These are phyloP conservation scores for Podila clonocystis DNA, from an alignment of 192 early-diverging fungal species.

Conservation along the genomic window DNA sequence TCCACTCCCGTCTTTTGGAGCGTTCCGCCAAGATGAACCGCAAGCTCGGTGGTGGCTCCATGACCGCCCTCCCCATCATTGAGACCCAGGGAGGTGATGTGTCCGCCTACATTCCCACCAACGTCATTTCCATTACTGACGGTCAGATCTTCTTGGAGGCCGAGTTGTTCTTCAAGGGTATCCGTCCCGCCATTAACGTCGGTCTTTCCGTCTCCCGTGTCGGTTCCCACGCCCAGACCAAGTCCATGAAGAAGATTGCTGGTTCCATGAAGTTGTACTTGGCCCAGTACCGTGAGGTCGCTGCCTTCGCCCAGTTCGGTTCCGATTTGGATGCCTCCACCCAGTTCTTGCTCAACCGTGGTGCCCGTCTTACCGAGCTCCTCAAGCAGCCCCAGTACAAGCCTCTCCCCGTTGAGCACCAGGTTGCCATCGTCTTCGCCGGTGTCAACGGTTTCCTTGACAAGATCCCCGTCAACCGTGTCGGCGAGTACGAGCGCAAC, in stretches of 20 bases:
- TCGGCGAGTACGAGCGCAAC: slow-evolving; percentile 93
- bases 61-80: slow-evolving; percentile 99
- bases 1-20: slow-evolving; percentile 99
- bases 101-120: slow-evolving; percentile 99
- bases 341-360: slow-evolving; percentile 99
- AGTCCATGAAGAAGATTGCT: slow-evolving; percentile 99
- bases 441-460: slow-evolving; percentile 99
- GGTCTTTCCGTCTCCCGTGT: slow-evolving; percentile 99
- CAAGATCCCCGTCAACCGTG: slow-evolving; percentile 94
- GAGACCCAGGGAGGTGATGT: slow-evolving; percentile 99
- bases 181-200: slow-evolving; percentile 99
- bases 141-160: slow-evolving; percentile 99
- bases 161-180: slow-evolving; percentile 99
- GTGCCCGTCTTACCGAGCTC: slow-evolving; percentile 99
- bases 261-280: slow-evolving; percentile 99
- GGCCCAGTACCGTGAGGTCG: slow-evolving; percentile 99
- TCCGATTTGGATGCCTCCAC: slow-evolving; percentile 99
- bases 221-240: slow-evolving; percentile 99
- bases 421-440: slow-evolving; percentile 98
- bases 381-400: slow-evolving; percentile 99
- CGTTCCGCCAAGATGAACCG: slow-evolving; percentile 99
- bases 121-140: slow-evolving; percentile 99
- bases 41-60: slow-evolving; percentile 92
- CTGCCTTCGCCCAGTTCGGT: slow-evolving; percentile 99
- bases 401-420: slow-evolving; percentile 95